phyloP scores from a whole-genome alignment of 2,329 filamentous ascomycete species.

The Mariannaea sp. region DNA sequence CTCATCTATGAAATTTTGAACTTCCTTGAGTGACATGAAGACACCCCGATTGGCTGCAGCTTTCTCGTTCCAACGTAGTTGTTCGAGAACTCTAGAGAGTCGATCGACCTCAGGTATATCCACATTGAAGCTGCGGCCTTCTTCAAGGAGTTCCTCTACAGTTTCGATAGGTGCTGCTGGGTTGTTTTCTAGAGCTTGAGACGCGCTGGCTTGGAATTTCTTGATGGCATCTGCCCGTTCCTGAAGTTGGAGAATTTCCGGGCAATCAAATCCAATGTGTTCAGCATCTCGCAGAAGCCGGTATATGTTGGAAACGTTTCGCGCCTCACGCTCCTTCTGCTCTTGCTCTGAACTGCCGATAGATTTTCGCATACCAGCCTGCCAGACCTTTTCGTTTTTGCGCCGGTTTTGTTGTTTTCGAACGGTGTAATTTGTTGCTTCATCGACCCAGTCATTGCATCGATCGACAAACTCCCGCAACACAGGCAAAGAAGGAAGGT shows the following conservation, averaged over 20 bases:
- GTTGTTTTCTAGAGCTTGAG: constrained; percentile 69
- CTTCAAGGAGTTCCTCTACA: constrained; percentile 90
- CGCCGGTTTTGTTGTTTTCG: constrained; percentile 97
- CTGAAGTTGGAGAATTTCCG: constrained; percentile 82
- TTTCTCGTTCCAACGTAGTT: constrained; percentile 86
- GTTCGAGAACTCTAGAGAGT: constrained; percentile 78
- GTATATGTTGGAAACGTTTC: constrained; percentile 87
- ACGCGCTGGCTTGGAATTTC: constrained; percentile 79
- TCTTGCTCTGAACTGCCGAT: constrained; percentile 62
- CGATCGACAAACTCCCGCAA: constrained; percentile 90
- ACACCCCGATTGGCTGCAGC: constrained; percentile 67
- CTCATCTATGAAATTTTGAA: constrained; percentile 76
- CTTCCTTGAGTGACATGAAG: constrained; percentile 76
- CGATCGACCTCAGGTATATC: constrained; percentile 87
- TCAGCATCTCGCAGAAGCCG: constrained; percentile 84
- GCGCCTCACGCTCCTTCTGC: constrained; percentile 81
- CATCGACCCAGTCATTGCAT: constrained; percentile 97
- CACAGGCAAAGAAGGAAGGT: constrained; percentile 79
- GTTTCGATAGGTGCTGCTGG: constrained; percentile 67
- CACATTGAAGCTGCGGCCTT: constrained; percentile 86
- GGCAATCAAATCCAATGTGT: constrained; percentile 88
- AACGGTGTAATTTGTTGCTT: constrained; percentile 93
- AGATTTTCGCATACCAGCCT: constrained; percentile 72
- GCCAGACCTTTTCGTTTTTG: constrained; percentile 89
- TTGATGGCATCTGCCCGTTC: constrained; percentile 86